These are phyloP conservation scores for Porpolomopsis calyptriformis DNA, from an alignment of 768 basidiomycete genomes.

Conservation along the genomic window DNA sequence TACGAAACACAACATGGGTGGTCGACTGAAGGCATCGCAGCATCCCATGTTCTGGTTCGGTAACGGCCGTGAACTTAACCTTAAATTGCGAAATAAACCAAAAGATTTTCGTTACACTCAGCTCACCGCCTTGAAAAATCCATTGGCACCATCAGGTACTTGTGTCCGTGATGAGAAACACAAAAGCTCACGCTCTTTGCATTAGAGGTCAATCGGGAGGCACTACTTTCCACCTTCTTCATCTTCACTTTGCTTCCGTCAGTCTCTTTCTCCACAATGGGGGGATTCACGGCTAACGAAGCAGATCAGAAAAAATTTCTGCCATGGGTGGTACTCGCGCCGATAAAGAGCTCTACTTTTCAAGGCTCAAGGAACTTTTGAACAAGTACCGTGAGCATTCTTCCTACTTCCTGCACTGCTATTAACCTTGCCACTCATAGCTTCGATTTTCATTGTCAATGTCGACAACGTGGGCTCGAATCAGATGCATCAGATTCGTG, in stretches of 20 bases:
- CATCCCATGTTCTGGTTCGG: slow-evolving; percentile 55
- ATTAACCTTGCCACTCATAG: slow-evolving; percentile 30
- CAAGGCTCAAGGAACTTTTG: slow-evolving; percentile 88
- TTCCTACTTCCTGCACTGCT: neutral
- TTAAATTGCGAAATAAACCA: neutral
- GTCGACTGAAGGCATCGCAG: slow-evolving; percentile 58
- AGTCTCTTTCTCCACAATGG: neutral
- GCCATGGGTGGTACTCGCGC: slow-evolving; percentile 86
- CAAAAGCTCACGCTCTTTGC: neutral
- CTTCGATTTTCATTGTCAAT: slow-evolving; percentile 97
- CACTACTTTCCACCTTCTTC: slow-evolving; percentile 33
- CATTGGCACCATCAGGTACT: slow-evolving; percentile 74
- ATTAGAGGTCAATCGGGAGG: slow-evolving; percentile 92
- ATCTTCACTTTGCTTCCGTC: no score
- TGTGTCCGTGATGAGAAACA: slow-evolving; percentile 4
- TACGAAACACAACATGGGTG: slow-evolving; percentile 35
- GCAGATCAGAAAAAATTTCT: slow-evolving; percentile 10
- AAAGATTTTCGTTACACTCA: slow-evolving; percentile 19
- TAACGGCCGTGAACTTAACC: neutral
- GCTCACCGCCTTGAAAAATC: slow-evolving; percentile 94
- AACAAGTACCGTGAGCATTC: slow-evolving; percentile 68
- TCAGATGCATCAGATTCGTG: slow-evolving; percentile 98
- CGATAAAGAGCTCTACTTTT: slow-evolving; percentile 87
- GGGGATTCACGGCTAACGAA: neutral
- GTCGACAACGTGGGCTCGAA: slow-evolving; percentile 99